Base-by-base conservation (phyloP, 2,329 filamentous ascomycete genomes). In the Exophiala dermatitidis region DNA sequence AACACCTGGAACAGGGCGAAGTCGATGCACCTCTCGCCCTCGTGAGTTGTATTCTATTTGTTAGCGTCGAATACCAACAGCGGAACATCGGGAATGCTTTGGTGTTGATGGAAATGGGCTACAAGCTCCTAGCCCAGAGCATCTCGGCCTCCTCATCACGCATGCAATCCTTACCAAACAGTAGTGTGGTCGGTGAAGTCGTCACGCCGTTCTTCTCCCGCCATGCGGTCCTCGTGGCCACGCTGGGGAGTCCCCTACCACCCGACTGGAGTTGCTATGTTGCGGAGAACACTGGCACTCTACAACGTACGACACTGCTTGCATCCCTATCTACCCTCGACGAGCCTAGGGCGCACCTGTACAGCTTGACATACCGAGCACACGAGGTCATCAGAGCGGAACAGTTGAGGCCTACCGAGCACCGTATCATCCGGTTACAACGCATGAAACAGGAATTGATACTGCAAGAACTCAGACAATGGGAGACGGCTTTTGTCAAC, bases 51-150 rank as follows among this genome's bases (percentile, higher is more conserved):
- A 50, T 60, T 32, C 48, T 61, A 26, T 61, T 60, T 31, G 37
- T 50, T 10, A 31, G 43, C 31, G 32, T 62, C 28, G 58, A 65
- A 31, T 60, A 66, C 52, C 48, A 70, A 56, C n/a, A 62, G 50
- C 29, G 69, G 57, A 34, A 72, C 57, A 3, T 68, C 64, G 2
- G 69, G 56, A 59, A 69, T 66, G 32, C 67, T 34, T 54, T 69
- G 19, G 30, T 26, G 12, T 50, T 62, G 19, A 43, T 60, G 30
- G 44, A 57, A 9, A 54, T 37, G 12, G 54, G 45, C 32, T 60
- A 53, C 45, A 34, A 37, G 32, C 41, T 62, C 19, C 42, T 62
- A 26, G 46, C 7, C 9, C 53, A 56, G 28, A 46, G 41, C 31
- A 38, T 59, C 8, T 50, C 48, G 3, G 37, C 8, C 9, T 32